These are phyloP conservation scores for Cadophora malorum DNA, from an alignment of 2,329 filamentous ascomycete genomes.

Conservation along the genomic window DNA sequence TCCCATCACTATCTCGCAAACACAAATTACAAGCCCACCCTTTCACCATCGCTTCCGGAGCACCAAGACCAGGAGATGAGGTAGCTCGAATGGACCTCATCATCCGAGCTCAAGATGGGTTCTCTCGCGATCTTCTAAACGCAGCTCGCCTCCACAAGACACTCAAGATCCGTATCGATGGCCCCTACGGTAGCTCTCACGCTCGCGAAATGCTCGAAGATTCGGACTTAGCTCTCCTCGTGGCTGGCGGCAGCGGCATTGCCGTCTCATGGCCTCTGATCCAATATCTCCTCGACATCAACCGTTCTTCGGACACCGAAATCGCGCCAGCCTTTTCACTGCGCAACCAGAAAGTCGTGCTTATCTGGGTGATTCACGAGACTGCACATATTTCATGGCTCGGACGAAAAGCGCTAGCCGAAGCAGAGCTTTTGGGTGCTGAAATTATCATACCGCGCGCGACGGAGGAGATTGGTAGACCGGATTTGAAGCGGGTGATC, in stretches of 20 bases:
- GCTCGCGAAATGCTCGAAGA: conserved; percentile 59
- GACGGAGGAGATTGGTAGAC: conserved; percentile 59
- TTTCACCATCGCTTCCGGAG: conserved; percentile 69
- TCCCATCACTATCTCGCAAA: conserved; percentile 59
- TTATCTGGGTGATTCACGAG: conserved; percentile 66
- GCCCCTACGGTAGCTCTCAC: conserved; percentile 66
- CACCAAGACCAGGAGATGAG: conserved; percentile 48
- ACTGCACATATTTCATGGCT: conserved; percentile 61
- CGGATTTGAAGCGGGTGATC: conserved; percentile 56
- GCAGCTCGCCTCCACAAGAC: conserved; percentile 54
- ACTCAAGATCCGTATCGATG: conserved; percentile 61
- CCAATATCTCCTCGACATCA: conserved; percentile 52
- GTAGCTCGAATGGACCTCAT: conserved; percentile 63
- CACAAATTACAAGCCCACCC: conserved; percentile 67
- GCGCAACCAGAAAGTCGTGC: conserved; percentile 49
- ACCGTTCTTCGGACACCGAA: conserved; percentile 32
- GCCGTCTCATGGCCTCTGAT: conserved; percentile 67
- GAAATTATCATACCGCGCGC: conserved; percentile 61
- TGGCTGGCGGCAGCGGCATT: conserved; percentile 70
- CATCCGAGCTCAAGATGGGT: conserved; percentile 65
- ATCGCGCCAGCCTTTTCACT: conserved; percentile 37
- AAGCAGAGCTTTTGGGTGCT: conserved; percentile 56
- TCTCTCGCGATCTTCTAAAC: conserved; percentile 60
- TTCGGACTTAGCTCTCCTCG: conserved; percentile 57
- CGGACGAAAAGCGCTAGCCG: conserved; percentile 54